Evolutionary conservation across 176 grass and related monocot genomes (phyloP).

Genomic region (Chloris gayana): DNA sequence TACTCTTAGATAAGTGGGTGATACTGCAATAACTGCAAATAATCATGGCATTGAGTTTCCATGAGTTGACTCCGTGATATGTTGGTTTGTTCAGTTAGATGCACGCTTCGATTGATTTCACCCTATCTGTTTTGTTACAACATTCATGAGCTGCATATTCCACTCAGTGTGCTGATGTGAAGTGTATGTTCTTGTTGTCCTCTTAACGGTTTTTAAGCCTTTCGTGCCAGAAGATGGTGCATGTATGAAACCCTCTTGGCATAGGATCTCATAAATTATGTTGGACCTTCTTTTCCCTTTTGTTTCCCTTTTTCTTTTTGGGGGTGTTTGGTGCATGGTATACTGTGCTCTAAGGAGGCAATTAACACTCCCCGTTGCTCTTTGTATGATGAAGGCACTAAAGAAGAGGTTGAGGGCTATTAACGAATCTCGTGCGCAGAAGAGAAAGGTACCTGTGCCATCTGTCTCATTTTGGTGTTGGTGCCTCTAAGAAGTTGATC

Average conservation of each 20-base stretch:
- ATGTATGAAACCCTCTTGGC: neutral
- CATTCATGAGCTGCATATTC: neutral
- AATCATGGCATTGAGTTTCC: neutral
- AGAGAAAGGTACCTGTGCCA: conserved; percentile 78
- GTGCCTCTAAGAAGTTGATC: conserved; percentile 32
- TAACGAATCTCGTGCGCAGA: conserved; percentile 96
- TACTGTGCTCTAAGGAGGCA: neutral
- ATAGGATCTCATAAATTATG: neutral
- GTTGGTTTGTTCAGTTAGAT: too few species aligned
- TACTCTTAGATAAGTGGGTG: neutral
- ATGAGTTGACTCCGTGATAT: neutral
- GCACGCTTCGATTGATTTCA: too few species aligned
- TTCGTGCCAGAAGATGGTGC: neutral
- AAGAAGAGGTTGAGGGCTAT: conserved; percentile 90
- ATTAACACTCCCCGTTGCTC: conserved; percentile 36
- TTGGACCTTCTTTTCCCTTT: neutral
- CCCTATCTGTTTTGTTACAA: too few species aligned
- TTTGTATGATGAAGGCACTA: conserved; percentile 61
- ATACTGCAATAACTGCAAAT: neutral
- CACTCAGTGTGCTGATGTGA: conserved; percentile 3
- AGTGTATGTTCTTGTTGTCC: neutral
- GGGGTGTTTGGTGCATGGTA: conserved; percentile 19
- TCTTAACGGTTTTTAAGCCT: too few species aligned
- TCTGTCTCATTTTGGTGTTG: conserved; percentile 13
- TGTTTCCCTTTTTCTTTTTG: neutral